Conservation (phyloP, 306 rosid genomes). For the Benincasa hispida region DNA sequence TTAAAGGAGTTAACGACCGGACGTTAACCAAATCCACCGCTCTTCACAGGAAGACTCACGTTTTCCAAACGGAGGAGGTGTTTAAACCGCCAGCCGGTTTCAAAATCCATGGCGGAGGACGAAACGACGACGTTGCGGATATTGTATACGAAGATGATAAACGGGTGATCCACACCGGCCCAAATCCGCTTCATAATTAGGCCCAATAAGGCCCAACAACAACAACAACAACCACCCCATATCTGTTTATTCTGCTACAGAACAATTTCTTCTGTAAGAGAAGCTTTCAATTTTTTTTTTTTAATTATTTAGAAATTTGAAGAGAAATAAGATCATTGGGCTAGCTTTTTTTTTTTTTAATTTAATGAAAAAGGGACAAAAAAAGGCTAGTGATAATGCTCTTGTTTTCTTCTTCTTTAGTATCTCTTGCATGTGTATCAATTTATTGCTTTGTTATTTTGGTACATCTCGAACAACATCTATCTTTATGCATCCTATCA, state of each 20-base stretch:
- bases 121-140: background rate
- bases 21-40: no score
- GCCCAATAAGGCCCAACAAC: background rate
- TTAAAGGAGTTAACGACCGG: background rate
- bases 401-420: slow-evolving; percentile 8
- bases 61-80: background rate
- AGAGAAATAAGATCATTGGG: slow-evolving; percentile 9
- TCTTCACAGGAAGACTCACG: background rate
- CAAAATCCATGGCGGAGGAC: background rate
- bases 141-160: slow-evolving; percentile 42
- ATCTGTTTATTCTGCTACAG: background rate
- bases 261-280: slow-evolving; percentile 1
- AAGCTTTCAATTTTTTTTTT: background rate
- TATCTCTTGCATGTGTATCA: background rate
- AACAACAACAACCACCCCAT: background rate
- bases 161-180: slow-evolving; percentile 74
- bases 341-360: background rate
- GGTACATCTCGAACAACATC: no score
- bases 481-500: no score
- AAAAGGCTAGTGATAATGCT: slow-evolving; percentile 13
- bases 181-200: slow-evolving; percentile 94
- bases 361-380: background rate
- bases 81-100: background rate
- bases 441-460: background rate
- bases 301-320: background rate